Evolutionary conservation across 2,329 filamentous ascomycete genomes (phyloP).

Genomic region (Exutisphaerella laricina): DNA sequence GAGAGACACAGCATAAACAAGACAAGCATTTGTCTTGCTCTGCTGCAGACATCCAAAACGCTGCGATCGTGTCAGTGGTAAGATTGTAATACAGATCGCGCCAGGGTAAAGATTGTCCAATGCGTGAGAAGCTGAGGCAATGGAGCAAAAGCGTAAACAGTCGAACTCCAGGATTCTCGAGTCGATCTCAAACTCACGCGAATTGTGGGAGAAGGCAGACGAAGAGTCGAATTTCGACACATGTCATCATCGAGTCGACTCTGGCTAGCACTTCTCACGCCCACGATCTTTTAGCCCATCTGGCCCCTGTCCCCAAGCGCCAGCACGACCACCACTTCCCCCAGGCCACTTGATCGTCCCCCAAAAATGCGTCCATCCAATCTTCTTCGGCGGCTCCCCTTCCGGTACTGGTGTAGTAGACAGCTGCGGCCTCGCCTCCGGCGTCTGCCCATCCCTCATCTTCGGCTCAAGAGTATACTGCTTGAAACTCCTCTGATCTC

Average conservation of each 20-base stretch:
- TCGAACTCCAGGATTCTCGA: too few relatives aligned
- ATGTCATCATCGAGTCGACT: background rate
- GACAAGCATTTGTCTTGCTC: too few relatives aligned
- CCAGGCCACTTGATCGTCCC: slow-evolving; percentile 45
- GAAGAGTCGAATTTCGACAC: too few relatives aligned
- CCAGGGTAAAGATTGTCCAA: too few relatives aligned
- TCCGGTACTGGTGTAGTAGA: slow-evolving; percentile 44
- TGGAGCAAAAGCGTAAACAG: too few relatives aligned
- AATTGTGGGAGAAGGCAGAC: too few relatives aligned
- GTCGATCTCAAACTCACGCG: too few relatives aligned
- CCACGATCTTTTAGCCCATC: slow-evolving; percentile 42
- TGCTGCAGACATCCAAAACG: too few relatives aligned
- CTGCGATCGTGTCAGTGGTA: too few relatives aligned
- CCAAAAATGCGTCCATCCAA: slow-evolving; percentile 51
- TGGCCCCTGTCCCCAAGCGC: slow-evolving; percentile 48
- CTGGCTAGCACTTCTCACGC: slow-evolving; percentile 28
- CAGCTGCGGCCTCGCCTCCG: background rate
- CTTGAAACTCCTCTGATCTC: slow-evolving; percentile 38
- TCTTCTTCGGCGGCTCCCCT: slow-evolving; percentile 45
- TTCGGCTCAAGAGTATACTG: slow-evolving; percentile 31
- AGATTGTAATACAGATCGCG: too few relatives aligned
- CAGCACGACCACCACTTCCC: slow-evolving; percentile 43
- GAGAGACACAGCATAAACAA: too few relatives aligned
- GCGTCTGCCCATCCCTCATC: slow-evolving; percentile 23
- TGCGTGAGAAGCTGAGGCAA: too few relatives aligned